A percentile compares a stretch with the other conserved stretches of the same genome.
These are phyloP conservation scores for Colletotrichum sidae DNA, from an alignment of 2,329 filamentous ascomycete genomes.

Conservation along the genomic window DNA sequence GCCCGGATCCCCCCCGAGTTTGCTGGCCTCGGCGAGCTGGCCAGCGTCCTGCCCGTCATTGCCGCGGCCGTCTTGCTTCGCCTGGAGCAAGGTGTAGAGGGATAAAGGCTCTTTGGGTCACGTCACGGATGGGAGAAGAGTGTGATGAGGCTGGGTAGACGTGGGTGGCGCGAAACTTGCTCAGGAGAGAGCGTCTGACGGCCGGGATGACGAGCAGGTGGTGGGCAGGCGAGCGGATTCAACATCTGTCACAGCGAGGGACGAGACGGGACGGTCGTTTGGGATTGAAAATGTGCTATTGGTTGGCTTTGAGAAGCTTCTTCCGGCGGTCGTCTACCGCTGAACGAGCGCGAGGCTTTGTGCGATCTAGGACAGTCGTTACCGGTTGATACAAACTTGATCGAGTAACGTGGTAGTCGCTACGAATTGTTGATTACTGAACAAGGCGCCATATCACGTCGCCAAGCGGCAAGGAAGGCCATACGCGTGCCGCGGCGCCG, in stretches of 20 bases:
- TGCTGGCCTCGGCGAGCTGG: conserved; percentile 78
- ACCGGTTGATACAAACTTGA: too few relatives aligned
- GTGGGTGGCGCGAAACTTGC: background rate
- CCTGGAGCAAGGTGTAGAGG: conserved; percentile 49
- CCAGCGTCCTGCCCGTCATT: conserved; percentile 79
- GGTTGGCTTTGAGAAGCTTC: too few relatives aligned
- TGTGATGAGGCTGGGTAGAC: background rate
- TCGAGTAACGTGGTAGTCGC: too few relatives aligned
- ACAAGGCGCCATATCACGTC: too few relatives aligned
- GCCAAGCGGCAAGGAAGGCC: too few relatives aligned
- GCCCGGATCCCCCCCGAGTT: conserved; percentile 67
- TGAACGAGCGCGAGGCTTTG: too few relatives aligned
- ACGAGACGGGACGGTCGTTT: background rate
- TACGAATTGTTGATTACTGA: too few relatives aligned
- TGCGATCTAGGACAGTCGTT: too few relatives aligned
- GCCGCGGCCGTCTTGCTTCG: conserved; percentile 63
- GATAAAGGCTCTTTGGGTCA: background rate
- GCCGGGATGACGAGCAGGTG: conserved; percentile 14
- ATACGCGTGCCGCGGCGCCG: too few relatives aligned
- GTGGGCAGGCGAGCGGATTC: conserved; percentile 23
- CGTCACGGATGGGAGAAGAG: background rate
- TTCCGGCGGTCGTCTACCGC: too few relatives aligned
- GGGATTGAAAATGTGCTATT: too few relatives aligned
- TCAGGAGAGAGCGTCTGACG: conserved; percentile 15
- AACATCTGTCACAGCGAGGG: conserved; percentile 14